These are phyloP conservation scores for Panicum virgatum DNA, from an alignment of 202 grass and related monocot species.

Conservation along the genomic window DNA sequence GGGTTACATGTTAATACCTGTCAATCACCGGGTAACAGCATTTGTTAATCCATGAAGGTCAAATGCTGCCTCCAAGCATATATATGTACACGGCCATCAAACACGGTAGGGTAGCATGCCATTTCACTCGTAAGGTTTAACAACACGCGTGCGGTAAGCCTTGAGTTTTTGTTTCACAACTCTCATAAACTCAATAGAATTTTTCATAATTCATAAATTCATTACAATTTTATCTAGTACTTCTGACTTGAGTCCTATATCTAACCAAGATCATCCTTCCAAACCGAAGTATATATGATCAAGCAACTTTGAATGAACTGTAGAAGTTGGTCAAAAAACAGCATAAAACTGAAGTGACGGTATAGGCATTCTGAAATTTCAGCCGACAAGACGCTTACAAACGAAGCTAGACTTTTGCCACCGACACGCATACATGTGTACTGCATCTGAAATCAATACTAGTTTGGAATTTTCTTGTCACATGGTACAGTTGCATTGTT, in stretches of 20 bases:
- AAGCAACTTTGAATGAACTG: neutral
- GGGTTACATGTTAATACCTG: neutral
- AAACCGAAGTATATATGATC: neutral
- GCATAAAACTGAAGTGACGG: neutral
- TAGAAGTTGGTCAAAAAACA: neutral
- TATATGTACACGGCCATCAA: neutral
- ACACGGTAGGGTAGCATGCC: neutral
- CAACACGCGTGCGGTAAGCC: neutral
- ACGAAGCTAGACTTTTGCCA: slow-evolving; percentile 15
- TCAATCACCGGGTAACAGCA: neutral
- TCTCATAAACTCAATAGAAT: neutral
- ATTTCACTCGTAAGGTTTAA: neutral
- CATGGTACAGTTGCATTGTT: slow-evolving; percentile 4
- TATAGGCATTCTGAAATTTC: neutral
- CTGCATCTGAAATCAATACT: neutral
- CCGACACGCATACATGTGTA: neutral
- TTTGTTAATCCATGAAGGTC: slow-evolving; percentile 31
- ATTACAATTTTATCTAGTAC: neutral
- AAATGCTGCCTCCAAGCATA: neutral
- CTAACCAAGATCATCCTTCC: neutral
- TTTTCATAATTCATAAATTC: neutral
- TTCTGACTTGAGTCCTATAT: neutral
- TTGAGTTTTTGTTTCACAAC: neutral
- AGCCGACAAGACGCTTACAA: neutral
- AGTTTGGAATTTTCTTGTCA: slow-evolving; percentile 38